phyloP scores from a whole-genome alignment of 768 basidiomycete genomes.

The Epithele typhae region DNA sequence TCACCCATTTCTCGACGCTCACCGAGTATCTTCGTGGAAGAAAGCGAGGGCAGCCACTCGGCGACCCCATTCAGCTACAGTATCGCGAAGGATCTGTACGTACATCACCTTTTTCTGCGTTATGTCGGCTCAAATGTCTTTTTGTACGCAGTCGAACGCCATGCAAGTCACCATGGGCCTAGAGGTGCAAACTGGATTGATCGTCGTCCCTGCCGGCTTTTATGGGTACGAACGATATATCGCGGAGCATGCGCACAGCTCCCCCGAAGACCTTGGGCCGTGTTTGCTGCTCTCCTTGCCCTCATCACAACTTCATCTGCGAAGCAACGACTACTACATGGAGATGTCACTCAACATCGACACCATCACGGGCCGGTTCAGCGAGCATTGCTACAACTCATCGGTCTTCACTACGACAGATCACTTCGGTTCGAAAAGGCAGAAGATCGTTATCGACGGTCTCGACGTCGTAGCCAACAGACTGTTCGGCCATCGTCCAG shows the following conservation, averaged over 20 bases:
- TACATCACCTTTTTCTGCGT: neutral
- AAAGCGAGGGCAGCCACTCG: conserved; percentile 51
- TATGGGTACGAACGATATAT: conserved; percentile 51
- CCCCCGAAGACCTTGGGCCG: conserved; percentile 43
- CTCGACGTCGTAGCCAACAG: conserved; percentile 79
- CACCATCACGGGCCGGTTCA: conserved; percentile 50
- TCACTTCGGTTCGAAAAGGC: conserved; percentile 7
- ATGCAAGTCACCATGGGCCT: conserved; percentile 71
- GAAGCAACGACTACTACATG: conserved; percentile 86
- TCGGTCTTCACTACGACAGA: conserved; percentile 25
- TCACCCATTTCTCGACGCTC: conserved; percentile 88
- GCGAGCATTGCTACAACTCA: conserved; percentile 43
- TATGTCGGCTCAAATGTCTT: neutral
- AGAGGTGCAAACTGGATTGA: conserved; percentile 43
- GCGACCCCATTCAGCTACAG: conserved; percentile 78
- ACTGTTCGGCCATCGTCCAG: conserved; percentile 85
- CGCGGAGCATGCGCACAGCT: conserved; percentile 16
- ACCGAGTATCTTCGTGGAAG: conserved; percentile 79
- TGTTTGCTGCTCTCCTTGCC: conserved; percentile 57
- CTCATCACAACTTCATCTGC: conserved; percentile 68
- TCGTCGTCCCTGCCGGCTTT: conserved; percentile 65
- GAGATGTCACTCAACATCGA: conserved; percentile 78
- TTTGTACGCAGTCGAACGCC: conserved; percentile 68
- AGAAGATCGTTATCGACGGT: conserved; percentile 52
- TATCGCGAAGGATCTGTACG: conserved; percentile 76